Evolutionary conservation across 441 rosid genomes (phyloP), one percentile per base, ranked within the genome.

Genomic region (Gossypium schwendimanii): DNA sequence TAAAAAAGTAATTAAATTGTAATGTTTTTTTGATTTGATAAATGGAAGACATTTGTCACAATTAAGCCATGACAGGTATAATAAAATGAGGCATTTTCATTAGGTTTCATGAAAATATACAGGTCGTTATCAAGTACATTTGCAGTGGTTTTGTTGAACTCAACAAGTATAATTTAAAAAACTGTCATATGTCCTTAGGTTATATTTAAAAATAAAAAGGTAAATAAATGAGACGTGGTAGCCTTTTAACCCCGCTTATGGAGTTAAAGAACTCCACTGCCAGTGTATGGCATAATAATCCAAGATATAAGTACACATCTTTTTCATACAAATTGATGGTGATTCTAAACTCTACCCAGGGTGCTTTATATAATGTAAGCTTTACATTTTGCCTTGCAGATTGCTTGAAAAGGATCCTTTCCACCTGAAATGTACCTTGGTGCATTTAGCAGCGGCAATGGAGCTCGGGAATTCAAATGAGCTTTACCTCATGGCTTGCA

Each of bases 391-490:
- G 55, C 57, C 61, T 81, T 73, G 44, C 77, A 94, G 97, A 50
- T 79, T 94, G 76, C 98, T 94, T 81, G 97, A 92, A 77, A 94
- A 92, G 76, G 98, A 94, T 79, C 98, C 97, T 75, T 94, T 92
- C 83, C 98, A 94, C 84, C 78, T 87, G 78, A 94, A 90, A 84
- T 85, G 89, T 77, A 91, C 94, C 4, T 71, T 89, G 79, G 94
- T 92, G 72, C 97, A 94, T 83, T 81, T 94, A 77, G 92, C 98
- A 53, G 91, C 97, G 55, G 99, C 97, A 39, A 84, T 86, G 92
- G 99, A 94, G 79, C 97, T 94, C 78, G 94, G 97, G 66, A 84
- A 92, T 81, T 89, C 99, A 59, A 94, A 92, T 84, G 99, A 94
- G 85, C 97, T 94, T 3, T 94, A 94, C 82, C 81, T 89, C 47